These are phyloP conservation scores for Orobanche coerulescens DNA, from an alignment of 257 asterid species.

Conservation along the genomic window DNA sequence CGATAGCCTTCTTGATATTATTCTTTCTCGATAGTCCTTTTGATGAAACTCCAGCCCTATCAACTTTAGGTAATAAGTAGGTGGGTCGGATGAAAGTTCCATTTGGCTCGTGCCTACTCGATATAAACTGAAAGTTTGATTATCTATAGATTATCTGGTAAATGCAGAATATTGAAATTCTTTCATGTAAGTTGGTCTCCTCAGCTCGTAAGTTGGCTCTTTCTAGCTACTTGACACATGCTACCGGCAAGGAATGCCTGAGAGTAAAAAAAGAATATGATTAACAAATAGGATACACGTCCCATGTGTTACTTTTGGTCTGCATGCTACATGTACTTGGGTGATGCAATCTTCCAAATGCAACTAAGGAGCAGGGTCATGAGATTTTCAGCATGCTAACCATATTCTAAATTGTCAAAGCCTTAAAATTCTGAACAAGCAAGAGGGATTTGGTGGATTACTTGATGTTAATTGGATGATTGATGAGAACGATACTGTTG, in stretches of 20 bases:
- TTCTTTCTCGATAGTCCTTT: neutral
- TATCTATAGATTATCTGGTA: neutral
- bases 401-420: neutral
- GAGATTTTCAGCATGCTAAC: neutral
- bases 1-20: conserved; percentile 1
- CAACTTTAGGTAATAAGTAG: neutral
- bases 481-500: no score
- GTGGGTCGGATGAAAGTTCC: neutral
- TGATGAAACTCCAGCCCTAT: conserved; percentile 1
- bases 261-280: neutral
- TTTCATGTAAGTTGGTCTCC: neutral
- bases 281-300: neutral
- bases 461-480: no score
- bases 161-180: neutral
- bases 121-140: neutral
- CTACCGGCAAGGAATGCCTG: neutral
- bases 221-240: neutral
- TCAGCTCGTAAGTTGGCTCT: neutral
- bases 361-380: neutral
- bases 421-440: neutral
- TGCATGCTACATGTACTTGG: neutral
- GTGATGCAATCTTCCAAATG: neutral
- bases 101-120: neutral
- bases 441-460: neutral
- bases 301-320: conserved; percentile 3